Conservation (phyloP, 2,329 filamentous ascomycete genomes). For the Elsinoe perseae region DNA sequence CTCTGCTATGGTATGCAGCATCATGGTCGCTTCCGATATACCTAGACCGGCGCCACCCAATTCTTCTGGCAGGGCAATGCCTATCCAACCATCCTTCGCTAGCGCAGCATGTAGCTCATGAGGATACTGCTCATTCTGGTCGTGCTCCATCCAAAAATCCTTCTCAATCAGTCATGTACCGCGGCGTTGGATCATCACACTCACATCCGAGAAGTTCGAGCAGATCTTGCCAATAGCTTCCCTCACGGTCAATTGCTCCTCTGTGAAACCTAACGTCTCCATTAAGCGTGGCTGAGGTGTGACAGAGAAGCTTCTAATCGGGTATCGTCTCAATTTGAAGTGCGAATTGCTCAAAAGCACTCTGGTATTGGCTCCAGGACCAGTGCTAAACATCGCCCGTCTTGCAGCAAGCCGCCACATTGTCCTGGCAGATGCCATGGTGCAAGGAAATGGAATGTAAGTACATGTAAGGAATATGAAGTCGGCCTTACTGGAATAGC, state of each 20-base stretch:
- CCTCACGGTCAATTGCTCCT: slow-evolving; percentile 37
- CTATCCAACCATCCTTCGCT: slow-evolving; percentile 70
- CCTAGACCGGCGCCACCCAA: slow-evolving; percentile 68
- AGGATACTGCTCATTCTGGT: slow-evolving; percentile 63
- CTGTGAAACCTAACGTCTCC: slow-evolving; percentile 32
- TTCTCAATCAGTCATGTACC: background rate
- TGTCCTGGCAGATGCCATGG: background rate
- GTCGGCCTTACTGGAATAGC: background rate
- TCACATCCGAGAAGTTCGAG: slow-evolving; percentile 33
- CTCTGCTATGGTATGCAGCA: slow-evolving; percentile 76
- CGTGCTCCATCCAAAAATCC: slow-evolving; percentile 67
- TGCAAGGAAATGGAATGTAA: background rate
- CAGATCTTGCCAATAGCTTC: slow-evolving; percentile 40
- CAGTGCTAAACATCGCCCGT: background rate
- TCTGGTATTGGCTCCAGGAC: background rate
- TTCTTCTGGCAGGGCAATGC: slow-evolving; percentile 67
- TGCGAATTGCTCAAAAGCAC: background rate
- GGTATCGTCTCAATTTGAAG: background rate
- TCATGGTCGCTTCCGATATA: slow-evolving; percentile 72
- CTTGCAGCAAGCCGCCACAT: background rate
- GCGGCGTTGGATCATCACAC: too few species aligned
- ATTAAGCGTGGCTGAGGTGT: slow-evolving; percentile 16
- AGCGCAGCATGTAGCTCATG: slow-evolving; percentile 68
- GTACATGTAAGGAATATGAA: background rate
- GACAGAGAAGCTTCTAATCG: slow-evolving; percentile 9